Evolutionary conservation across 2,329 filamentous ascomycete genomes (phyloP).

Genomic region (Aureobasidium sp.): DNA sequence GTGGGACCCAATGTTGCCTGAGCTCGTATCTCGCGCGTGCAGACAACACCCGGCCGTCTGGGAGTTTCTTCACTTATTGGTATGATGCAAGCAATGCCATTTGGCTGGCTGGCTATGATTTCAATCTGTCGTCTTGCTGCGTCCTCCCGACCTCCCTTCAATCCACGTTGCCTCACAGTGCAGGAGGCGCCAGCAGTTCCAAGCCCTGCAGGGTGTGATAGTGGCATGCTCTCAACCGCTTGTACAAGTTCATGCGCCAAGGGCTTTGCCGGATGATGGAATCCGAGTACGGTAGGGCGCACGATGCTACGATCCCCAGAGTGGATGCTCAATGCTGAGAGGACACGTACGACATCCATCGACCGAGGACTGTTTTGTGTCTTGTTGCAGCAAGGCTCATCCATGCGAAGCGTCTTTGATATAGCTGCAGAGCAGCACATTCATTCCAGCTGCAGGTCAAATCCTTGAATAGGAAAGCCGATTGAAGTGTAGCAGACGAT

Average conservation of each 20-base stretch:
- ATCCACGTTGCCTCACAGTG: neutral
- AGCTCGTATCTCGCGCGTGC: slow-evolving; percentile 1
- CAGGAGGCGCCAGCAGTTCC: neutral
- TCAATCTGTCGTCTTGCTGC: neutral
- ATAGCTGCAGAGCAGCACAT: neutral
- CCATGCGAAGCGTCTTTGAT: neutral
- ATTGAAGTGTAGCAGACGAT: neutral
- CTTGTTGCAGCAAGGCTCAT: neutral
- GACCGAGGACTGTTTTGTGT: neutral
- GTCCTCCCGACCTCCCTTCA: neutral
- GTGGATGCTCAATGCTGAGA: neutral
- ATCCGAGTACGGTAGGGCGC: slow-evolving; percentile 5
- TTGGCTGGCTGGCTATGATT: neutral
- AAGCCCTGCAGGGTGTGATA: neutral
- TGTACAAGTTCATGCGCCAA: slow-evolving; percentile 9
- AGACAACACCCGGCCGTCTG: neutral
- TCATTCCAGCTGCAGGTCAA: neutral
- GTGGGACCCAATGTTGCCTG: slow-evolving; percentile 9
- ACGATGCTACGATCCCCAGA: neutral
- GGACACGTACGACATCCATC: neutral
- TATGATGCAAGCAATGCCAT: neutral
- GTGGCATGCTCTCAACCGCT: slow-evolving; percentile 5
- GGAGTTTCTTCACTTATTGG: neutral
- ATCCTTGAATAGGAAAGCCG: slow-evolving; percentile 1
- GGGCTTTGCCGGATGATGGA: neutral